phyloP scores from a whole-genome alignment of 169 alveolate genomes.

The Hepatocystis sp. region DNA sequence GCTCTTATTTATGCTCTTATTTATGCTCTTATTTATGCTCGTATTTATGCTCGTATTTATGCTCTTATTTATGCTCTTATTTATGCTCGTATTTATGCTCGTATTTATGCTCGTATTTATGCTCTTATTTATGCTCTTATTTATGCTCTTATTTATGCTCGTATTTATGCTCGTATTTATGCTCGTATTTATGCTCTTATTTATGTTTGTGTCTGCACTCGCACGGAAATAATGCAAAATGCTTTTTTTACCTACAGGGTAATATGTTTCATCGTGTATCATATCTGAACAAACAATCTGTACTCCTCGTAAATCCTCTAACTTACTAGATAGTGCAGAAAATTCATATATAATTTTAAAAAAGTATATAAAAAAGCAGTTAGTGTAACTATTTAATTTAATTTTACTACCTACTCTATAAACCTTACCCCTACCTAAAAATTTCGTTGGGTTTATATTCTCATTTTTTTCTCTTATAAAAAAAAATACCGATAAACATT shows the following conservation, averaged over 20 bases:
- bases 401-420: conserved; percentile 17
- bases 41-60: neutral
- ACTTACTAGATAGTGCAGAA: conserved; percentile 4
- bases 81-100: too few species aligned
- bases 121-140: neutral
- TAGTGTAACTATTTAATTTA: conserved; percentile 39
- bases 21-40: too few species aligned
- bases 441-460: conserved; percentile 36
- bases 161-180: neutral
- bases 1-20: too few species aligned
- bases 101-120: neutral
- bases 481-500: conserved; percentile 20
- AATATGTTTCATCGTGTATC: neutral
- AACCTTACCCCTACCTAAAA: conserved; percentile 47
- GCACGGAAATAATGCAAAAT: conserved; percentile 24
- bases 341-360: conserved; percentile 43
- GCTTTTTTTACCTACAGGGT: conserved; percentile 9
- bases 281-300: conserved; percentile 57
- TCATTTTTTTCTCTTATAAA: conserved; percentile 47
- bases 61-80: neutral
- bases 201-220: neutral
- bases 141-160: neutral
- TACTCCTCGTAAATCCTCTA: conserved; percentile 51
- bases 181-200: neutral
- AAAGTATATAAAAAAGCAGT: conserved; percentile 51